These are phyloP conservation scores for Batrachochytrium dendrobatidis DNA, from an alignment of 371 early-diverging fungal genomes.

Conservation along the genomic window DNA sequence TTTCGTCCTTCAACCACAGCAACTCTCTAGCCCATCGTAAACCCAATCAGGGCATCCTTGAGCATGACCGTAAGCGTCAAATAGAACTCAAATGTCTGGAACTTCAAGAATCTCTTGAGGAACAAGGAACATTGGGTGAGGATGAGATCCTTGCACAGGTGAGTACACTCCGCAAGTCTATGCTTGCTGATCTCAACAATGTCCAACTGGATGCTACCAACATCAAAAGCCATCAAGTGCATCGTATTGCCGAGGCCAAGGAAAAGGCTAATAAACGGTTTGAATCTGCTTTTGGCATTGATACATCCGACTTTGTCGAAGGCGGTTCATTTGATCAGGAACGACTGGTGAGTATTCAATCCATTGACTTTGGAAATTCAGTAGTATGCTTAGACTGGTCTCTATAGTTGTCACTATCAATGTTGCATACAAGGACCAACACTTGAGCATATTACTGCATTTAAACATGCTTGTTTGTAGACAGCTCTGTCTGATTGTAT, in stretches of 20 bases:
- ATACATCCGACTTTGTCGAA: conserved; percentile 52
- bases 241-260: conserved; percentile 67
- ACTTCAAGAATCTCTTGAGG: conserved; percentile 73
- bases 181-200: conserved; percentile 39
- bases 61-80: conserved; percentile 81
- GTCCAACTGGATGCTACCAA: conserved; percentile 25
- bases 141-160: conserved; percentile 57
- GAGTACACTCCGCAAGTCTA: conserved; percentile 28
- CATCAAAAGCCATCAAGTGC: conserved; percentile 46
- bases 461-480: too few relatives aligned
- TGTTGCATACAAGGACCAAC: too few relatives aligned
- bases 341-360: conserved; percentile 53
- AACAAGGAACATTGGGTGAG: conserved; percentile 51
- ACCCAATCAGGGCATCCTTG: conserved; percentile 72
- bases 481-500: too few relatives aligned
- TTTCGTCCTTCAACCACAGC: too few relatives aligned
- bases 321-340: conserved; percentile 80
- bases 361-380: too few relatives aligned
- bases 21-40: conserved; percentile 31
- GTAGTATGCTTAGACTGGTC: too few relatives aligned
- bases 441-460: too few relatives aligned
- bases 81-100: conserved; percentile 79
- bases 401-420: too few relatives aligned
- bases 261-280: conserved; percentile 54
- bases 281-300: conserved; percentile 65